Evolutionary conservation across 768 basidiomycete species (phyloP).

Genomic region (Trametes elegans): DNA sequence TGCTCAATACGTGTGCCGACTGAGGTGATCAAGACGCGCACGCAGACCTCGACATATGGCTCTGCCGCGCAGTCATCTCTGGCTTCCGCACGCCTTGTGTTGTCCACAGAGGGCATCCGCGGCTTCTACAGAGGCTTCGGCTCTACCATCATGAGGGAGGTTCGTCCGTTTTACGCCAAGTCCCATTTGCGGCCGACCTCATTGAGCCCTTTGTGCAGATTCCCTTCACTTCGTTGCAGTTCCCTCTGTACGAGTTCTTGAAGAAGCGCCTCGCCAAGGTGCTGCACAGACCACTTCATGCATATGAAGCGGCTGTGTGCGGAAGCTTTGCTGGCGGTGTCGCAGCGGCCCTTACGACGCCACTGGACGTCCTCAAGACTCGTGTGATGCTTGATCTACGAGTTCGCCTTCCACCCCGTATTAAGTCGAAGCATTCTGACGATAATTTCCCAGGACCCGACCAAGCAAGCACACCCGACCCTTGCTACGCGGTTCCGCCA

Average conservation of each 20-base stretch:
- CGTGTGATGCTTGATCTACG: slow-evolving; percentile 92
- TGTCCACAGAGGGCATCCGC: slow-evolving; percentile 58
- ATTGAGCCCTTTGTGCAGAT: slow-evolving; percentile 51
- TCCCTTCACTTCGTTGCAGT: slow-evolving; percentile 94
- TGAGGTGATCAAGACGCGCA: slow-evolving; percentile 92
- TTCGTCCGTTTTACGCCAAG: slow-evolving; percentile 18
- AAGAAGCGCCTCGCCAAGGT: slow-evolving; percentile 62
- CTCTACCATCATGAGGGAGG: slow-evolving; percentile 72
- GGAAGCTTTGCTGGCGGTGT: slow-evolving; percentile 89
- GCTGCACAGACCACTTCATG: slow-evolving; percentile 53
- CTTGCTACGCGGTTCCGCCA: slow-evolving; percentile 52
- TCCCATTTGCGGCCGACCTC: not conserved
- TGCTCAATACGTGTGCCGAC: slow-evolving; percentile 94
- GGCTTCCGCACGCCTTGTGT: slow-evolving; percentile 52
- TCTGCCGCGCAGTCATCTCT: slow-evolving; percentile 53
- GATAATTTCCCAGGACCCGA: slow-evolving; percentile 40
- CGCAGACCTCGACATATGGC: slow-evolving; percentile 81
- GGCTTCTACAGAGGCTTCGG: slow-evolving; percentile 91
- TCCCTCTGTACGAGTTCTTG: slow-evolving; percentile 90
- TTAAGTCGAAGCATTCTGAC: not conserved
- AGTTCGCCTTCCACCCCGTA: slow-evolving; percentile 44
- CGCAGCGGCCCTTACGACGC: slow-evolving; percentile 89
- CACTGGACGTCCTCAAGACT: slow-evolving; percentile 95
- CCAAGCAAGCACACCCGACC: slow-evolving; percentile 51
- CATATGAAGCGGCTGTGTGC: slow-evolving; percentile 81